Conservation (phyloP, 176 grass and related monocot genomes). For the Oryza meyeriana region DNA sequence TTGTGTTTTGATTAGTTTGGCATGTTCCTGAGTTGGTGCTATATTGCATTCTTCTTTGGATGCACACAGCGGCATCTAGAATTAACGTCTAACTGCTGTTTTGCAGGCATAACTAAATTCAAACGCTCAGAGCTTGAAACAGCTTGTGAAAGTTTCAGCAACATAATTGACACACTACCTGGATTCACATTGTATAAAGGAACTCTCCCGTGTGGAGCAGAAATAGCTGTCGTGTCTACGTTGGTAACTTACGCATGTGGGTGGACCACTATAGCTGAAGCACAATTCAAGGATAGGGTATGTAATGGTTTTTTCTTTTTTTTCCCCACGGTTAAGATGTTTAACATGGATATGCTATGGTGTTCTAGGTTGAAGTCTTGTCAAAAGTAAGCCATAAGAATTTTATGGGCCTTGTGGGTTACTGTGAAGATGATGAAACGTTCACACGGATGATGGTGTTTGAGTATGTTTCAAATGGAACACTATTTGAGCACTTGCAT, state of each 20-base stretch:
- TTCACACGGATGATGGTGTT: conserved; percentile 91
- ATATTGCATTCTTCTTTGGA: background rate
- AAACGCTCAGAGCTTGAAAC: conserved; percentile 64
- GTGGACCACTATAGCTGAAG: conserved; percentile 58
- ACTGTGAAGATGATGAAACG: conserved; percentile 85
- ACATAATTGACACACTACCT: conserved; percentile 61
- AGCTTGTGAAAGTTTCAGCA: conserved; percentile 91
- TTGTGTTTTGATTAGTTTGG: background rate
- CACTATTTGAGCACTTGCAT: conserved; percentile 82
- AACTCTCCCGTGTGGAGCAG: conserved; percentile 73
- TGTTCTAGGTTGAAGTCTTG: conserved; percentile 54
- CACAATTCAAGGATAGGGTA: conserved; percentile 81
- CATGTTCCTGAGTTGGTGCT: background rate
- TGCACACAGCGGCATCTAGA: background rate
- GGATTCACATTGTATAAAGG: conserved; percentile 74
- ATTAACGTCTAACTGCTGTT: background rate
- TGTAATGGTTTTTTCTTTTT: background rate
- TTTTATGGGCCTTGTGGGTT: conserved; percentile 85
- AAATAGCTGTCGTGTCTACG: conserved; percentile 80
- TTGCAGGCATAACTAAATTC: conserved; percentile 60
- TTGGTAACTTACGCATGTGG: conserved; percentile 34
- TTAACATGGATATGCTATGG: conserved; percentile 6
- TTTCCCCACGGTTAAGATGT: background rate
- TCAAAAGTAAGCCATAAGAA: conserved; percentile 80
- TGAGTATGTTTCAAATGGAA: conserved; percentile 87